A percentile compares a stretch with the other conserved stretches of the same genome.
These are phyloP conservation scores for Cutaneotrichosporon dermatis DNA, from an alignment of 1,284 basidiomycete species.

Conservation along the genomic window DNA sequence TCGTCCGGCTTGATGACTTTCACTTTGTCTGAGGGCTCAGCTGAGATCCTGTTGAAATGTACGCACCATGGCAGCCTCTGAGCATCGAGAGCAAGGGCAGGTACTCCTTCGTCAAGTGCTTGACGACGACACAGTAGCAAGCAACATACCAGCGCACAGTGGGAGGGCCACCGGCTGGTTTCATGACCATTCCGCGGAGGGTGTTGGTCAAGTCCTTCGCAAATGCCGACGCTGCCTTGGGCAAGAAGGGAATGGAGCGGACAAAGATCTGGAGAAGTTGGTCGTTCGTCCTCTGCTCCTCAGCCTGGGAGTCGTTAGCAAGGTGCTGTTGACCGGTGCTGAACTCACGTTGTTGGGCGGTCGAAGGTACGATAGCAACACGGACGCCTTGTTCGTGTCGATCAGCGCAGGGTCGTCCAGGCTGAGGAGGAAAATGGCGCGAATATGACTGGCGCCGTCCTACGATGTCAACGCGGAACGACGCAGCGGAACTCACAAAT, in stretches of 20 bases:
- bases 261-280: slow-evolving; percentile 84
- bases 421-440: slow-evolving; percentile 38
- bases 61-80: slow-evolving; percentile 72
- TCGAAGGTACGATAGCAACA: slow-evolving; percentile 30
- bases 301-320: slow-evolving; percentile 54
- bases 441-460: slow-evolving; percentile 39
- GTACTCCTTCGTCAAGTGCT: slow-evolving; percentile 81
- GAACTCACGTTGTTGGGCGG: slow-evolving; percentile 35
- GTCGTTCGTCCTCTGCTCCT: slow-evolving; percentile 76
- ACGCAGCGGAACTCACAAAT: slow-evolving; percentile 16
- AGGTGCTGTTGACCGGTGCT: not conserved
- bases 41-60: too few relatives aligned
- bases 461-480: slow-evolving; percentile 1
- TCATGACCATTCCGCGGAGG: slow-evolving; percentile 81
- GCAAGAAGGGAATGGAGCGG: slow-evolving; percentile 76
- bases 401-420: slow-evolving; percentile 32
- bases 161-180: slow-evolving; percentile 67
- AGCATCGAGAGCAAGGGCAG: slow-evolving; percentile 67
- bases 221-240: slow-evolving; percentile 78
- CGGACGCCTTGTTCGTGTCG: slow-evolving; percentile 35
- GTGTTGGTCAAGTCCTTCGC: slow-evolving; percentile 74
- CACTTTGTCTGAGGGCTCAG: too few relatives aligned
- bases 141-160: slow-evolving; percentile 83
- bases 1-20: not conserved
- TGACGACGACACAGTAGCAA: slow-evolving; percentile 81